A percentile compares a stretch with the other conserved stretches of the same genome.
These are phyloP conservation scores for Trichoderma arundinaceum DNA, from an alignment of 2,329 filamentous ascomycete genomes.

Conservation along the genomic window DNA sequence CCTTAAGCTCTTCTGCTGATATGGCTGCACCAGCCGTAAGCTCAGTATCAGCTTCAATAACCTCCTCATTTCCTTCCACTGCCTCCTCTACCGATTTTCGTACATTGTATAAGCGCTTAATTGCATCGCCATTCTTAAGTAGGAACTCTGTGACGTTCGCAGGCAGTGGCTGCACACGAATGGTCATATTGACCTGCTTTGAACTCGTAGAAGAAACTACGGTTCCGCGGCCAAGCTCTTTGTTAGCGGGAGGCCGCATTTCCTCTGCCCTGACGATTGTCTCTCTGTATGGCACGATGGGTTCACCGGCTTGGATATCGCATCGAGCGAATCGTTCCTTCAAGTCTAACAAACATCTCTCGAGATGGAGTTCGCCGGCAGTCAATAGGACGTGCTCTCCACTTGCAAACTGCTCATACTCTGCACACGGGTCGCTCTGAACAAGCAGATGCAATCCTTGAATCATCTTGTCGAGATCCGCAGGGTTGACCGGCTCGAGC, in stretches of 20 bases:
- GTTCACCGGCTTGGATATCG: constrained; percentile 90
- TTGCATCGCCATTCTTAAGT: constrained; percentile 75
- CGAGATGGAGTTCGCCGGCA: constrained; percentile 91
- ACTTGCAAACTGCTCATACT: constrained; percentile 90
- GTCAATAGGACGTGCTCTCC: constrained; percentile 96
- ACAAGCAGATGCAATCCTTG: constrained; percentile 83
- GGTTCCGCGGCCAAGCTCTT: constrained; percentile 83
- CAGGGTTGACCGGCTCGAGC: constrained; percentile 89
- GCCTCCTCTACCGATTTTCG: constrained; percentile 53
- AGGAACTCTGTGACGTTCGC: constrained; percentile 82
- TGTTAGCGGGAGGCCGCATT: constrained; percentile 87
- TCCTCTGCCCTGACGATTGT: constrained; percentile 86
- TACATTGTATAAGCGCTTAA: constrained; percentile 80
- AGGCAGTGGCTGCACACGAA: constrained; percentile 82
- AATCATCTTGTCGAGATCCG: constrained; percentile 94
- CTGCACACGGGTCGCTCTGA: constrained; percentile 92
- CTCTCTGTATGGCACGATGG: constrained; percentile 95
- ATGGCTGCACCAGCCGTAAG: constrained; percentile 66
- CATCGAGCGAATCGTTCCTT: constrained; percentile 91
- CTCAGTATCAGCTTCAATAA: constrained; percentile 60
- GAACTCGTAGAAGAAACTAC: constrained; percentile 78
- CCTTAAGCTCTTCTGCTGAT: constrained; percentile 76
- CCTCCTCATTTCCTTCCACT: constrained; percentile 40
- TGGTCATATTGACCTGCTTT: constrained; percentile 79
- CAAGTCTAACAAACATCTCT: constrained; percentile 91